phyloP scores from a whole-genome alignment of 352 stramenopile species.

The Globisporangium recalcitrans region DNA sequence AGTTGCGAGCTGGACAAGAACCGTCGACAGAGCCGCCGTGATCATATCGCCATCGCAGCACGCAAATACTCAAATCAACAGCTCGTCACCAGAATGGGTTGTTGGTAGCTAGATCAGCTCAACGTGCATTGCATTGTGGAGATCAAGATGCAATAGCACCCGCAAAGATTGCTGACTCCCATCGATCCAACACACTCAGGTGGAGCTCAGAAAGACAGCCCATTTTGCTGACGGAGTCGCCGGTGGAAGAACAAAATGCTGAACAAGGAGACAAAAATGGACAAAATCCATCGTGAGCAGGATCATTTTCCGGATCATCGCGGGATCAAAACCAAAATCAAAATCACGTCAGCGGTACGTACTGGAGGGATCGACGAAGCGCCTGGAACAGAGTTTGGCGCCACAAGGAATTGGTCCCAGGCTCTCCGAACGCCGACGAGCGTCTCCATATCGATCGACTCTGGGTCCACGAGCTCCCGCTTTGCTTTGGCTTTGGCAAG shows the following conservation, averaged over 20 bases:
- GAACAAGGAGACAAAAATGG: neutral
- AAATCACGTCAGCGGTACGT: neutral
- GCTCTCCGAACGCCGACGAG: conserved; percentile 20
- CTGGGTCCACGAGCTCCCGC: conserved; percentile 20
- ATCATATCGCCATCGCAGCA: too few relatives aligned
- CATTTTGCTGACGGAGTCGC: conserved; percentile 10
- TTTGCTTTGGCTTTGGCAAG: neutral
- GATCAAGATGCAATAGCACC: too few relatives aligned
- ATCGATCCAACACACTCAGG: too few relatives aligned
- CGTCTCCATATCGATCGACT: conserved; percentile 28
- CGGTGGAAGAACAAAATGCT: conserved; percentile 16
- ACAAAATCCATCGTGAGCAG: neutral
- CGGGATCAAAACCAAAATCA: neutral
- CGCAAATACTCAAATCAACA: too few relatives aligned
- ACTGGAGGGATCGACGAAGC: conserved; percentile 33
- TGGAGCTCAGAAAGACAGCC: conserved; percentile 9
- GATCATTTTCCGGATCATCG: neutral
- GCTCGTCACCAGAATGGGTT: too few relatives aligned
- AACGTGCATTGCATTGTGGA: too few relatives aligned
- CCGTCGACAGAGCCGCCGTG: too few relatives aligned
- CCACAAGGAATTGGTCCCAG: conserved; percentile 26
- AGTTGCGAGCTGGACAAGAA: too few relatives aligned
- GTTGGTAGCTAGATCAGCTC: too few relatives aligned
- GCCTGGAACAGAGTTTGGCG: conserved; percentile 12
- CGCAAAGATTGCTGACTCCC: too few relatives aligned